Evolutionary conservation across 331 rosid species (phyloP), one percentile per base, ranked within the genome.

Genomic region (Stylosanthes scabra): DNA sequence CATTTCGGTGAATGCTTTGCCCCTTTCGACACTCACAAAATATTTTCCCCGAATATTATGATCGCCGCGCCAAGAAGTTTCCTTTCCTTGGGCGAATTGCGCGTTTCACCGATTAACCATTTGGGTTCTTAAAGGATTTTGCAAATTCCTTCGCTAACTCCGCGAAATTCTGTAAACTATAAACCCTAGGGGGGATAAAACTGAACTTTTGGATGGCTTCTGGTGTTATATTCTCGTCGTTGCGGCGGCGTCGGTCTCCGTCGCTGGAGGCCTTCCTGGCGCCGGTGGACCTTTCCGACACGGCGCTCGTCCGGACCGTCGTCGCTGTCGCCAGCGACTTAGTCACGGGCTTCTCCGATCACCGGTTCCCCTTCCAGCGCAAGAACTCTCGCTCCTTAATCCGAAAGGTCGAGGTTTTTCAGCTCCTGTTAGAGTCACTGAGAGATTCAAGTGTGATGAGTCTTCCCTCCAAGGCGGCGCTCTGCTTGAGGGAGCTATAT

Each of bases 201-300:
- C 4, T 5, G 58, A 34, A 39, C 34, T 13, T 5, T 63, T n/a
- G 29, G 52, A 89, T 92, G 97, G 90, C 96, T 50, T 87, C 90
- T 9, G 93, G 88, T 59, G 90, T 93, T 59, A 85, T 92, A 34
- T 89, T 86, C 42, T 86, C 96, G 37, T 89, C 96, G 40, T 29
- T 92, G 8, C 84, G 97, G 73, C 82, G 97, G 68, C 80, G 89
- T 65, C 85, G 96, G 82, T 92, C 96, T 71, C 97, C 94, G 16
- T 86, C 94, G 0, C 25, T 86, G 75, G 97, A 89, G 63, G 87
- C 85, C 0, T 88, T 92, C 66, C 74, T 92, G 39, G 91, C 88
- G 9, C 96, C 97, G 69, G 94, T 89, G 1, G 88, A 89, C 86
- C 80, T 92, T 3, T 70, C 84, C 14, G 89, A 83, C 44, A 92